Evolutionary conservation across 306 rosid genomes (phyloP), one percentile per base, ranked within the genome.

Genomic region (Cucumis hystrix): DNA sequence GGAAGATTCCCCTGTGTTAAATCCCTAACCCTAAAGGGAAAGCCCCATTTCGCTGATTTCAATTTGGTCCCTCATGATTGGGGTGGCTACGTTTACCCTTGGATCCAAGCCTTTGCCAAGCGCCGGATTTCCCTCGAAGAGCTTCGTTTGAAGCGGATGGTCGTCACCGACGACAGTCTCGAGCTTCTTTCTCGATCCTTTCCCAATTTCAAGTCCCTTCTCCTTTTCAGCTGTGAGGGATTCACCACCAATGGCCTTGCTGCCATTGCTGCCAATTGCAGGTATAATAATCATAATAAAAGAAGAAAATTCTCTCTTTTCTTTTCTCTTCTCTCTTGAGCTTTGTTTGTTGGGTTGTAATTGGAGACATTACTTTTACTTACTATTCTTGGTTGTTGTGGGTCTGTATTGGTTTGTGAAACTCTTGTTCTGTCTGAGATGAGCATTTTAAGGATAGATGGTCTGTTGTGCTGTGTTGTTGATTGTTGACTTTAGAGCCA

Each of bases 31-130:
- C 78, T 95, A 80, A 95, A 95, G 66, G 99, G 99, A 12, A 95
- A 90, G 55, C 99, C 99, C 77, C 99, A 90, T 89, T 95, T 95
- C 74, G 97, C 97, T 0, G 98, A 95, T 86, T 95, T 95, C 85
- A 92, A 89, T 87, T 78, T 92, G 92, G 97, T 95, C 23, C 98
- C 97, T 25, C 63, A 82, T 56, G 96, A 80, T 10, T 95, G 99
- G 97, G 97, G 99, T 11, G 97, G 96, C 49, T 88, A 74, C 71
- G 81, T 90, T 64, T 23, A 73, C 62, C 97, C 97, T 16, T 95
- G 99, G 99, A 88, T 95, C 86, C 90, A 90, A 76, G 89, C 89
- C 18, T 78, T 95, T 11, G 96, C 91, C 0, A 84, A 72, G 43
- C 68, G 77, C 33, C 77, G 78, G 30, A 82, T 88, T 49, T 88